Evolutionary conservation across 2,329 filamentous ascomycete species (phyloP), one percentile per base, ranked within the genome.

Genomic region (Myriosclerotinia duriaeana): DNA sequence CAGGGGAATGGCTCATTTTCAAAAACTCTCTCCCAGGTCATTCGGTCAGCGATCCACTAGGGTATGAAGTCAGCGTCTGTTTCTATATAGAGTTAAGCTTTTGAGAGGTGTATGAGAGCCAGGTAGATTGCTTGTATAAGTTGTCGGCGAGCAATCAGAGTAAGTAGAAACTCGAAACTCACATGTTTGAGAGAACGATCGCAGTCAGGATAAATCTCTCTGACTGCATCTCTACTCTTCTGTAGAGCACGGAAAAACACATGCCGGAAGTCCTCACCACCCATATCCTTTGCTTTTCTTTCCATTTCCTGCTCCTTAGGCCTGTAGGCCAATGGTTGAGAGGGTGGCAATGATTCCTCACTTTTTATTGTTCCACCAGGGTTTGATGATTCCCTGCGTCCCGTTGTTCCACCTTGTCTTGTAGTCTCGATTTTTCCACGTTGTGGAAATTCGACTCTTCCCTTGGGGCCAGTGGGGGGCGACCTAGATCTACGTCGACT

Each of bases 201-300:
- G n/a, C 17, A 17, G 8, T 38, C 9, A 20, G 58, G 44, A 52
- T 59, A 40, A 26, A 4, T 14, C 6, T 5, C 30, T 30, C 42
- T 71, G 1, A 66, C 62, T 5, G 64, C 17, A 55, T 70, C 66
- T 40, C 71, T 67, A 34, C 63, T 67, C 40, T 59, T 66, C 44
- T 72, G 71, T 5, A 73, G 36, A 46, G 66, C 67, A 20, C 69
- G 61, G 42, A 72, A 73, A 53, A 73, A 72, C 26, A 60, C 53
- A 48, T 46, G 59, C 34, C 71, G 54, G 17, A 67, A 48, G 2
- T 30, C 26, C 20, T n/a, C 11, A 15, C 67, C 67, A 5, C 67
- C 66, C 22, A 40, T 50, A 17, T 30, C 17, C 5, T 58, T 67
- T 30, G 68, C 70, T 40, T 67, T 70, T 5, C 20, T 20, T 46